phyloP scores from a whole-genome alignment of 2,329 filamentous ascomycete species.

The Colletotrichum costaricense region DNA sequence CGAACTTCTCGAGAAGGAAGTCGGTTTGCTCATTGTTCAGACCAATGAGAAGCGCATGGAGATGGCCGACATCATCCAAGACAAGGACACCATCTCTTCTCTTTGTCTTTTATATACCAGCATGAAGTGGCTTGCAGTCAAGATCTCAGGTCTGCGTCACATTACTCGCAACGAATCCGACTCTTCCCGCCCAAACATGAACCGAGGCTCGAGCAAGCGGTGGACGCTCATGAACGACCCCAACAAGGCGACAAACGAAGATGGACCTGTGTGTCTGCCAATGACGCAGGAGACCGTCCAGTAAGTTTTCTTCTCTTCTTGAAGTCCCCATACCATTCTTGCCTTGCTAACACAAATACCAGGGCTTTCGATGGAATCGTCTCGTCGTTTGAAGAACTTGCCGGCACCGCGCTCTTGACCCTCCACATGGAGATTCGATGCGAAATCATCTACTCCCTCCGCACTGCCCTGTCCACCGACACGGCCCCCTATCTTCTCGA shows the following conservation, averaged over 20 bases:
- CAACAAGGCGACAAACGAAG: slow-evolving; percentile 67
- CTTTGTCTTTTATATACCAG: slow-evolving; percentile 93
- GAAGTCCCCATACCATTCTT: not conserved
- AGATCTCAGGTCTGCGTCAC: slow-evolving; percentile 83
- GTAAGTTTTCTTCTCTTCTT: slow-evolving; percentile 62
- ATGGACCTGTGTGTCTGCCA: slow-evolving; percentile 81
- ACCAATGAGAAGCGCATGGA: slow-evolving; percentile 73
- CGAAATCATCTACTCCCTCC: slow-evolving; percentile 84
- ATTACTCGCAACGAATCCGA: slow-evolving; percentile 81
- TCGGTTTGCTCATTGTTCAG: slow-evolving; percentile 65
- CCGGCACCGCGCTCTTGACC: slow-evolving; percentile 81
- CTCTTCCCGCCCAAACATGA: slow-evolving; percentile 66
- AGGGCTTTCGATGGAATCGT: slow-evolving; percentile 90
- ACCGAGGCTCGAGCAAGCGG: slow-evolving; percentile 73
- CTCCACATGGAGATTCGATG: slow-evolving; percentile 90
- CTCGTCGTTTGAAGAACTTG: slow-evolving; percentile 83
- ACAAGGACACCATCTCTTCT: slow-evolving; percentile 86
- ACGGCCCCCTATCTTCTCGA: slow-evolving; percentile 73
- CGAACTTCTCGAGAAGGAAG: slow-evolving; percentile 73
- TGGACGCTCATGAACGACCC: slow-evolving; percentile 85
- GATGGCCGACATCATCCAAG: slow-evolving; percentile 86
- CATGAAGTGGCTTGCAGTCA: slow-evolving; percentile 96
- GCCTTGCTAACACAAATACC: slow-evolving; percentile 39
- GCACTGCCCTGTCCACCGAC: slow-evolving; percentile 69
- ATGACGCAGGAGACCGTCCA: slow-evolving; percentile 86